phyloP scores from a whole-genome alignment of 1,139 yeast genomes.

The Saccharomyces hybrid region DNA sequence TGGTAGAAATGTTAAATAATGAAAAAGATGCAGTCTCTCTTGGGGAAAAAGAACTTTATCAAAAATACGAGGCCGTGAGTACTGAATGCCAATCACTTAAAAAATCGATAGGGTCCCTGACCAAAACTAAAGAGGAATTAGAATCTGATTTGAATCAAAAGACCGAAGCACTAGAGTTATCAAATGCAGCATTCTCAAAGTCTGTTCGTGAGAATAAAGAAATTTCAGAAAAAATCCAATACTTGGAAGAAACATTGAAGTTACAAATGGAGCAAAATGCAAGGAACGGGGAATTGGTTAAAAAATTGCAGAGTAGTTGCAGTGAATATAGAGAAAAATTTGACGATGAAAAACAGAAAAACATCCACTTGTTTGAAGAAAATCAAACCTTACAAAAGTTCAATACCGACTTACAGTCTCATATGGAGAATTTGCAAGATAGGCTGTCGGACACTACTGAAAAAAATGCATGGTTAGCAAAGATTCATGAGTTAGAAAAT shows the following conservation, averaged over 20 bases:
- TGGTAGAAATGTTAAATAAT: slow-evolving; percentile 40
- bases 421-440: slow-evolving; percentile 34
- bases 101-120: slow-evolving; percentile 29
- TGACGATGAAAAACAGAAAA: slow-evolving; percentile 34
- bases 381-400: slow-evolving; percentile 30
- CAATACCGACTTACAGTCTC: slow-evolving; percentile 32
- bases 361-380: slow-evolving; percentile 33
- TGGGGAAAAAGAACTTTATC: slow-evolving; percentile 38
- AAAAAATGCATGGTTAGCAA: slow-evolving; percentile 36
- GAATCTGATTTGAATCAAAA: slow-evolving; percentile 41
- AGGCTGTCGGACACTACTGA: slow-evolving; percentile 34
- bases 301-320: slow-evolving; percentile 30
- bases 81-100: slow-evolving; percentile 39
- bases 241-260: slow-evolving; percentile 30
- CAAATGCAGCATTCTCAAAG: slow-evolving; percentile 41
- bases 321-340: slow-evolving; percentile 24
- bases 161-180: slow-evolving; percentile 40
- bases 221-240: slow-evolving; percentile 27
- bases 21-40: slow-evolving; percentile 41
- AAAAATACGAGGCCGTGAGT: slow-evolving; percentile 35
- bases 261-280: slow-evolving; percentile 28
- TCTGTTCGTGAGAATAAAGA: slow-evolving; percentile 40
- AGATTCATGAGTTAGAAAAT: slow-evolving; percentile 31
- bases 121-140: slow-evolving; percentile 44
- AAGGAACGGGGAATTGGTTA: slow-evolving; percentile 34